Evolutionary conservation across 441 rosid species (phyloP), one percentile per base, ranked within the genome.

Genomic region (Erysimum cheiri): DNA sequence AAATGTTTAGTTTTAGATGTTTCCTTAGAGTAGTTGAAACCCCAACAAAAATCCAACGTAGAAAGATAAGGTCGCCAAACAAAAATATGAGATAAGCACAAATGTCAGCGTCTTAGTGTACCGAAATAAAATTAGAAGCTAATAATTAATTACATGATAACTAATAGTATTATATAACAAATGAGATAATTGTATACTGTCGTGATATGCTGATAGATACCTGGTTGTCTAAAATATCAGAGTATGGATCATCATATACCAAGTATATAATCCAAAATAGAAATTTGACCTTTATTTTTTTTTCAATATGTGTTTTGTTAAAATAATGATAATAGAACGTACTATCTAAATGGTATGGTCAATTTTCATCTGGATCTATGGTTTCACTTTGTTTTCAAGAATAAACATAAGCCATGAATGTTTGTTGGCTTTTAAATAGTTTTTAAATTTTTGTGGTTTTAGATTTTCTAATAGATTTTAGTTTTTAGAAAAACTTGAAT

Each of bases 31-130:
- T 49, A 49, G n/a, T 49, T 40, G 28, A 50, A 29, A 17, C 3
- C 9, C 41, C 44, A 67, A 59, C 59, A 57, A 73, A 67, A 61
- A 49, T 74, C 53, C 64, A 40, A 66, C 54, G 29, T 73, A 58
- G 60, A 41, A 58, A 58, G 72, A 73, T 65, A 73, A 73, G 77
- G 44, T 48, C 22, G 39, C 3, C 12, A 5, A 40, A 6, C 15
- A 3, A 24, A 39, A 24, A 24, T n/a, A 9, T 0, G 24, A 49
- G 73, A 73, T 32, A 60, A 47, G 67, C 56, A 59, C 72, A 59
- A 65, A 22, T 65, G 67, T 73, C 72, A 66, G 39, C 71, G 12
- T 73, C 71, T 31, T 7, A 60, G 4, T 17, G 40, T 57, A 17
- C 1, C 33, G 1, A 52, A 41, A 49, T 1, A n/a, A 54, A 43